Percentiles rank a stretch among this genome's conserved stretches.
Evolutionary conservation across 2,329 filamentous ascomycete genomes (phyloP).

Genomic region (Calonectria pauciramosa): DNA sequence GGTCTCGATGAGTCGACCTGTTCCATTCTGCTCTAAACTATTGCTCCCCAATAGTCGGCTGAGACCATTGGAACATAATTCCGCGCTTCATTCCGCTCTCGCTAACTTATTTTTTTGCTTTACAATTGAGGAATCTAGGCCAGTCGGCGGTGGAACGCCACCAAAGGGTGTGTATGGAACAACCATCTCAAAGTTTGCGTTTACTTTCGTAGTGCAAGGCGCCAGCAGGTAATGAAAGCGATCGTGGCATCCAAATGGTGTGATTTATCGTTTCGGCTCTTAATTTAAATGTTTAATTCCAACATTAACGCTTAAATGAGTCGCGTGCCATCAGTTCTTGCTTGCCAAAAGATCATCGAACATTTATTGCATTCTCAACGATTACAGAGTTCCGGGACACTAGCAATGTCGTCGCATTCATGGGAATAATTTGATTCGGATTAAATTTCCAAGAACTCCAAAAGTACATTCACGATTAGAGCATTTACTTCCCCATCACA

Average conservation of each 20-base stretch:
- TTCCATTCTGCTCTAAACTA: slow-evolving; percentile 25
- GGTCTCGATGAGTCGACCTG: slow-evolving; percentile 23
- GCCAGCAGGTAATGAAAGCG: not conserved
- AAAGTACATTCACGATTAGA: too few relatives aligned
- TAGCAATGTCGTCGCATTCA: not conserved
- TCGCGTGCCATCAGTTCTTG: not conserved
- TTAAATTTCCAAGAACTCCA: not conserved
- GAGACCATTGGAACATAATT: not conserved
- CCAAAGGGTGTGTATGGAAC: not conserved
- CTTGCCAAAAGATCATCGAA: not conserved
- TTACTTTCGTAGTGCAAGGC: not conserved
- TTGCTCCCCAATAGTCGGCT: too few relatives aligned
- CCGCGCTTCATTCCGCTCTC: slow-evolving; percentile 1
- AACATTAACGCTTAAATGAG: not conserved
- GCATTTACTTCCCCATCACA: not conserved
- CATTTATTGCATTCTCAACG: not conserved
- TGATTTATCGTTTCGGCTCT: not conserved
- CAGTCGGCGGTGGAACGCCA: not conserved
- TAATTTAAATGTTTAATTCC: not conserved
- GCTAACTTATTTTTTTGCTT: not conserved
- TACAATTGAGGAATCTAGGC: not conserved
- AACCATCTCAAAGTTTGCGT: not conserved
- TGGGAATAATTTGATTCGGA: not conserved
- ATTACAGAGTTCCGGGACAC: not conserved
- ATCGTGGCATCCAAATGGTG: not conserved